Base-by-base conservation (phyloP, 345 rosid species). In the Raphanus sativus region DNA sequence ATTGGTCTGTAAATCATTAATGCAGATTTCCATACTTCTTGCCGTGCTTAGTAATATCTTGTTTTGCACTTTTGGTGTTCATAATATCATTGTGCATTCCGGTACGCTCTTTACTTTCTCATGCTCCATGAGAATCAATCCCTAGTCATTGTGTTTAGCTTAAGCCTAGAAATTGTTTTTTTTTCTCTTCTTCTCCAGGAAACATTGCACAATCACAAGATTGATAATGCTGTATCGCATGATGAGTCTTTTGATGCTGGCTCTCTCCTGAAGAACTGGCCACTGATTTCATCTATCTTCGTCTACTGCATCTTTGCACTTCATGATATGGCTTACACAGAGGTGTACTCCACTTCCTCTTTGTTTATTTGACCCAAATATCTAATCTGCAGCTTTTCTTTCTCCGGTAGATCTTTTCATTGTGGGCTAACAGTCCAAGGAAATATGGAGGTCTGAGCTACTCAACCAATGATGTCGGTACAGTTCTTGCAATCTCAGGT, bases 261-360 rank as follows among this genome's bases (percentile, higher is more conserved):
- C 59, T 72, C 87, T 38, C 91, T 95, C 13, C 10, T 87, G 30
- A 84, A 50, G 79, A 95, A 93, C 79, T 95, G 97, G 98, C 98
- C 99, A 73, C 80, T 92, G 8, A 81, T 95, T 82, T 95, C 99
- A 59, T 87, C 99, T 28, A 88, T 92, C 56, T 80, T 92, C 7
- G 97, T 91, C 54, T 92, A 95, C 66, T 92, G 94, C 33, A 65
- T 91, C 78, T 89, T 92, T 82, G 89, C 98, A 8, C 96, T 95
- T 59, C 94, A 89, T 67, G 97, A 95, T 72, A 92, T 95, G 98
- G 97, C 98, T 75, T 95, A 92, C 83, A 64, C 94, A 1, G 97
- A 95, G 97, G 98, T 93, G 13, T 50, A 33, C 58, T 67, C 6
- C 25, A 26, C 60, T 78, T 59, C 59, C 58, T 32, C 52, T 36